phyloP scores from a whole-genome alignment of 129 eudicot species.

The Tagetes patula region DNA sequence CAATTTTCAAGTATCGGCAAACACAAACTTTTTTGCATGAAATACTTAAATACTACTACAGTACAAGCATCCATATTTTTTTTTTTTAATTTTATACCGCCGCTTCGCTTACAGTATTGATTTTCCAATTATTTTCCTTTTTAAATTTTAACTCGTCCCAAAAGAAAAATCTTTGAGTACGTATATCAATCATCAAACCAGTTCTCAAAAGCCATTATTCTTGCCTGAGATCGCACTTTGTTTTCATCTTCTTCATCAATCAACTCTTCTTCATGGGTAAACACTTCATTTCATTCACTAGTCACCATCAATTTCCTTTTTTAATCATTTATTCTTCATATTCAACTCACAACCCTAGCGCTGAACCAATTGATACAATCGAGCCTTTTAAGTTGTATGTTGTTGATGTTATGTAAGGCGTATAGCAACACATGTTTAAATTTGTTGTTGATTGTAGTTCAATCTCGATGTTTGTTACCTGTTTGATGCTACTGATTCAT shows the following conservation, averaged over 20 bases:
- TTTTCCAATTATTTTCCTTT: constrained; percentile 1
- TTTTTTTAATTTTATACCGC: constrained; percentile 27
- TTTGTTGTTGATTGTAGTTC: constrained; percentile 15
- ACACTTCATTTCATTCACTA: constrained; percentile 4
- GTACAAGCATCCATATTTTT: constrained; percentile 2
- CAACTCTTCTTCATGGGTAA: constrained; percentile 25
- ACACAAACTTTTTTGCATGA: too few relatives aligned
- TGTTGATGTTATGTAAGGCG: background rate
- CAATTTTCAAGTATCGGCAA: too few relatives aligned
- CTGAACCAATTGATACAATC: constrained; percentile 16
- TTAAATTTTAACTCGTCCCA: constrained; percentile 18
- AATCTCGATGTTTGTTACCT: constrained; percentile 23
- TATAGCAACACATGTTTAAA: background rate
- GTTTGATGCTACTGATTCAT: constrained; percentile 20
- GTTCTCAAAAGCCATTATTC: constrained; percentile 32
- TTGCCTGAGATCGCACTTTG: constrained; percentile 27
- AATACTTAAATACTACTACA: background rate
- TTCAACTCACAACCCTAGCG: constrained; percentile 29
- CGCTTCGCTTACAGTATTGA: constrained; percentile 3
- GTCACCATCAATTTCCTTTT: background rate
- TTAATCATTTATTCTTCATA: constrained; percentile 1
- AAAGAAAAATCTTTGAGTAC: constrained; percentile 17
- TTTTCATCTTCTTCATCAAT: constrained; percentile 25
- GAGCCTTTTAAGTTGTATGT: background rate
- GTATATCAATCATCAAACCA: constrained; percentile 23